These are phyloP conservation scores for Eudorina sp. DNA, from an alignment of 139 green algal species.

Conservation along the genomic window DNA sequence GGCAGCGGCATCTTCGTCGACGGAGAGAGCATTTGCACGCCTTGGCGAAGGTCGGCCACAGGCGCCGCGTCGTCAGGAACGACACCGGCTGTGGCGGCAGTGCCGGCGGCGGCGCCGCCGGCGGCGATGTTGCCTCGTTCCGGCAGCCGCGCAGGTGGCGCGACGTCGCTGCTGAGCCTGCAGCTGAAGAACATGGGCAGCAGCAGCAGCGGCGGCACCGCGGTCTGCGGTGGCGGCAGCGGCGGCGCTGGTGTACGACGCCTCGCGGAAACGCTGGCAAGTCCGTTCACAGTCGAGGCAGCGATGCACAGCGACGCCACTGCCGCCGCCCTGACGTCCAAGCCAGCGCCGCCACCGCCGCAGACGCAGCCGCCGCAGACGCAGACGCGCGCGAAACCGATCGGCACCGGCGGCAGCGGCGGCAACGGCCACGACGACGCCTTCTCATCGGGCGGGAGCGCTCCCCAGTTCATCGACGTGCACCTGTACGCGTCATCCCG, in stretches of 20 bases:
- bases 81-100: neutral
- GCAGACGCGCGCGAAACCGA: neutral
- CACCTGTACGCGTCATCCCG: neutral
- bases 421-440: too few relatives aligned
- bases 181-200: neutral
- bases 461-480: too few relatives aligned
- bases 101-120: neutral
- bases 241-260: neutral
- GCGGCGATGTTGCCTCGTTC: neutral
- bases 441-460: neutral
- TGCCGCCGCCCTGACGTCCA: neutral
- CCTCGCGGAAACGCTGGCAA: neutral
- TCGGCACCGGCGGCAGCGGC: too few relatives aligned
- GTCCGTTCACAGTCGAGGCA: neutral
- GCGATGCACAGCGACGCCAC: neutral
- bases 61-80: too few relatives aligned
- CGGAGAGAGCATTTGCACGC: too few relatives aligned
- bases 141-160: neutral
- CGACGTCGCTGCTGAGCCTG: constrained; percentile 22
- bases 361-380: neutral
- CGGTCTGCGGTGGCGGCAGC: neutral
- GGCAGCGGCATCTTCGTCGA: too few relatives aligned
- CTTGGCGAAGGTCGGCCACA: too few relatives aligned
- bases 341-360: neutral
- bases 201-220: neutral